phyloP scores from a whole-genome alignment of 768 basidiomycete genomes.

The Lentinula raphanica region DNA sequence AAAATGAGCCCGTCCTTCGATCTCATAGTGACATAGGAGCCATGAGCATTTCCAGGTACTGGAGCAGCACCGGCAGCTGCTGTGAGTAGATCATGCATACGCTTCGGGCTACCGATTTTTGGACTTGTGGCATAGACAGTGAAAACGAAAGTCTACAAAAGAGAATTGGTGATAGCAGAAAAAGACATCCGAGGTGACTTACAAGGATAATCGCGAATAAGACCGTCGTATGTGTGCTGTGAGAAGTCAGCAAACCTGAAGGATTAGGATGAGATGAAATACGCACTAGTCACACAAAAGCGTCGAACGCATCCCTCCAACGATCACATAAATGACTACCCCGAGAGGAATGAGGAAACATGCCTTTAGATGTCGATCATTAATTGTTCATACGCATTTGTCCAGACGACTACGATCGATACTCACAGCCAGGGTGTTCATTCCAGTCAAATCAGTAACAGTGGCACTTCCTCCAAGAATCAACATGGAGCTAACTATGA shows the following conservation, averaged over 20 bases:
- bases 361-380: too few relatives aligned
- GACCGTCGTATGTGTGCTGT: constrained; percentile 80
- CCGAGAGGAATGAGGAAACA: constrained; percentile 89
- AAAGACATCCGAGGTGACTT: constrained; percentile 8
- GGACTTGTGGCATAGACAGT: constrained; percentile 76
- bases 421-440: constrained; percentile 75
- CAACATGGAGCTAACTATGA: constrained; percentile 87
- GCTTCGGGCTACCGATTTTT: constrained; percentile 72
- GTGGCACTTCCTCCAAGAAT: constrained; percentile 82
- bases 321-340: constrained; percentile 83
- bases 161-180: neutral
- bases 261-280: neutral
- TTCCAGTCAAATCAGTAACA: constrained; percentile 82
- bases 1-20: constrained; percentile 77
- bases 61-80: constrained; percentile 50
- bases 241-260: too few relatives aligned
- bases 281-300: constrained; percentile 81
- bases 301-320: constrained; percentile 83
- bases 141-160: constrained; percentile 46
- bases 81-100: constrained; percentile 79
- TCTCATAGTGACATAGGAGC: constrained; percentile 80
- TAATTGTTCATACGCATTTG: too few relatives aligned
- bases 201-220: constrained; percentile 82
- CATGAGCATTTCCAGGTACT: constrained; percentile 76
- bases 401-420: too few relatives aligned